Base-by-base conservation (phyloP, 2,329 filamentous ascomycete genomes). In the Colletotrichum phormii region DNA sequence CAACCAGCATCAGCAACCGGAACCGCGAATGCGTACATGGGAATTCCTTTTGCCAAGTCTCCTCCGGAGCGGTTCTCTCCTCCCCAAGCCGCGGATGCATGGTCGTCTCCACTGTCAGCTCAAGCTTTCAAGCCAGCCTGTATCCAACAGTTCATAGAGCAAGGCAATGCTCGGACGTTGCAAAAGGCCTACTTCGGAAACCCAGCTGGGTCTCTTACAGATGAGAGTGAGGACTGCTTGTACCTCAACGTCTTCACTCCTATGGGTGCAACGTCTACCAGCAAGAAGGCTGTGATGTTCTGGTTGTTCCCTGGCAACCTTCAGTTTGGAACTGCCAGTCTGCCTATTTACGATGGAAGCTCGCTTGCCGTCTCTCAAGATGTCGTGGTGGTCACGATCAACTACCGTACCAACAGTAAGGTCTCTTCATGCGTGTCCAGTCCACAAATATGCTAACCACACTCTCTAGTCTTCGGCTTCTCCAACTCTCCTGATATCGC, bases 191-290 rank as follows among this genome's bases (percentile, higher is more conserved):
- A 57, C 29, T 73, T 73, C 15, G 71, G 71, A 18, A 73, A 73
- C 11, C 71, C 71, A 4, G 60, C 66, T 13, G 71, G 71, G 2
- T 18, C 60, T 37, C 55, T 73, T 4, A 26, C 69, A 13, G 76
- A 75, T 0, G 78, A 78, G 46, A 79, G 79, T 29, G 81, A 83
- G 54, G 80, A 83, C 51, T 83, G 81, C 26, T 63, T 83, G 29
- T 81, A 79, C 33, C 73, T 82, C 13, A 81, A 83, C 26, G 77
- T 83, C 9, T 82, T 76, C 55, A 67, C 77, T 0, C 81, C 81
- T 0, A 71, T 77, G 0, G 55, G 11, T 24, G 60, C 46, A 5
- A 65, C 59, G 1, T 59, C 72, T 0, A n/a, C 64, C 1, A 75
- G 70, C 0, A 73, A 72, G 58, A 74, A 75, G 51, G 64, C 75